A percentile compares a stretch with the other conserved stretches of the same genome.
Conservation (phyloP, 2,329 filamentous ascomycete species). For the Alternaria hordeiaustralica region DNA sequence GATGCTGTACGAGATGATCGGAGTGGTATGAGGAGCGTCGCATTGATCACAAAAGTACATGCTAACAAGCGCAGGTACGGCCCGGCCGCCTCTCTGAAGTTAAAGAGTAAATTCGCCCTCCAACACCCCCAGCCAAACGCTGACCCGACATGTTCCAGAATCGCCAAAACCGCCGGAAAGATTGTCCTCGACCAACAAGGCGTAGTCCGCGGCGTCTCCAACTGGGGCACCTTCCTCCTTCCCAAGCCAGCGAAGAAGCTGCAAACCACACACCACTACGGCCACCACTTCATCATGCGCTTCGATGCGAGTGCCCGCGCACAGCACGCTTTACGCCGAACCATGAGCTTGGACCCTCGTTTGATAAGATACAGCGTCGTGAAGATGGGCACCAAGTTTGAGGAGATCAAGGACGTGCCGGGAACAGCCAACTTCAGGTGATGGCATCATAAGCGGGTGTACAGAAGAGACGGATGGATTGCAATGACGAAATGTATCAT, state of each 20-base stretch:
- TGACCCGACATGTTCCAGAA: conserved; percentile 61
- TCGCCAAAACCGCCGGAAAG: conserved; percentile 83
- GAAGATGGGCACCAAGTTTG: conserved; percentile 75
- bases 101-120: conserved; percentile 73
- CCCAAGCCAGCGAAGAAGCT: conserved; percentile 80
- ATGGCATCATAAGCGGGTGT: not conserved
- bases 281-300: conserved; percentile 98
- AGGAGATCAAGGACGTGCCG: conserved; percentile 65
- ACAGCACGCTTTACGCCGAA: conserved; percentile 76
- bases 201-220: conserved; percentile 88
- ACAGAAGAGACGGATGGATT: not conserved
- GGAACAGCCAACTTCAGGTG: conserved; percentile 59
- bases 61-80: conserved; percentile 71
- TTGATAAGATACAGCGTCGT: conserved; percentile 89
- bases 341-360: conserved; percentile 83
- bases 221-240: conserved; percentile 93
- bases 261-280: conserved; percentile 81
- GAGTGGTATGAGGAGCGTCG: conserved; percentile 71
- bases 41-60: not conserved
- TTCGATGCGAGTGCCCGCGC: conserved; percentile 80
- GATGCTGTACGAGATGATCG: conserved; percentile 98
- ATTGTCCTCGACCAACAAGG: conserved; percentile 83
- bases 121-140: not conserved
- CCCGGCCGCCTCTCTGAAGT: conserved; percentile 89
- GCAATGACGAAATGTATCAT: conserved; percentile 2